These are phyloP conservation scores for Coemansia sp. DNA, from an alignment of 192 early-diverging fungal genomes.

Conservation along the genomic window DNA sequence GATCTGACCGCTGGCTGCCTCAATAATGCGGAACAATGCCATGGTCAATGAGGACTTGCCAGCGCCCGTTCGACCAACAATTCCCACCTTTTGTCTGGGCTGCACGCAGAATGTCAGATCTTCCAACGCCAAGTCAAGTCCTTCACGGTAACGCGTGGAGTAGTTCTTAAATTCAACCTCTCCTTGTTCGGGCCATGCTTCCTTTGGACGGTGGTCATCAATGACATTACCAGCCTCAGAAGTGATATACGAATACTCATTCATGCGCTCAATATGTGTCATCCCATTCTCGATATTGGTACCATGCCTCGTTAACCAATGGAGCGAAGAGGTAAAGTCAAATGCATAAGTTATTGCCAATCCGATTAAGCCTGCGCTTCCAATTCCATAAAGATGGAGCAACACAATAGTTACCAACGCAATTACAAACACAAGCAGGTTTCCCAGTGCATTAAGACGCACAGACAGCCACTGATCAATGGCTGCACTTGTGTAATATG, in stretches of 20 bases:
- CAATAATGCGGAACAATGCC: conserved; percentile 68
- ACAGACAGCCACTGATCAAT: conserved; percentile 69
- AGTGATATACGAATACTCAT: conserved; percentile 78
- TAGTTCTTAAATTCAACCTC: conserved; percentile 72
- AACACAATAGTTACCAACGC: conserved; percentile 70
- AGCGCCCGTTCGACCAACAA: conserved; percentile 67
- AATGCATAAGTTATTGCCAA: conserved; percentile 68
- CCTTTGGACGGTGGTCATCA: conserved; percentile 56
- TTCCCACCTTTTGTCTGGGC: too few species aligned
- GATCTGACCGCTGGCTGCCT: too few species aligned
- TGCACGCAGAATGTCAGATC: too few species aligned
- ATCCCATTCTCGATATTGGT: conserved; percentile 71
- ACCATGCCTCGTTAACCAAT: conserved; percentile 86
- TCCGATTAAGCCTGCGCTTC: conserved; percentile 72
- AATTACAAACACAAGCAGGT: conserved; percentile 75
- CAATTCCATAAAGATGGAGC: conserved; percentile 50
- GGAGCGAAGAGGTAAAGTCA: conserved; percentile 64
- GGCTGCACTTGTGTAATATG: conserved; percentile 74
- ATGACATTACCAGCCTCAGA: conserved; percentile 77
- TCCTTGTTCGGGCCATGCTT: conserved; percentile 77
- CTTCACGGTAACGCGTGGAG: conserved; percentile 77
- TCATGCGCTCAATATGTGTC: conserved; percentile 51
- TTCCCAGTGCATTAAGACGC: conserved; percentile 79
- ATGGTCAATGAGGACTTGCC: conserved; percentile 66
- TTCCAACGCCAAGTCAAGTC: too few species aligned